Base-by-base conservation (phyloP, 75 land plant genomes). In the Pinus taeda region DNA sequence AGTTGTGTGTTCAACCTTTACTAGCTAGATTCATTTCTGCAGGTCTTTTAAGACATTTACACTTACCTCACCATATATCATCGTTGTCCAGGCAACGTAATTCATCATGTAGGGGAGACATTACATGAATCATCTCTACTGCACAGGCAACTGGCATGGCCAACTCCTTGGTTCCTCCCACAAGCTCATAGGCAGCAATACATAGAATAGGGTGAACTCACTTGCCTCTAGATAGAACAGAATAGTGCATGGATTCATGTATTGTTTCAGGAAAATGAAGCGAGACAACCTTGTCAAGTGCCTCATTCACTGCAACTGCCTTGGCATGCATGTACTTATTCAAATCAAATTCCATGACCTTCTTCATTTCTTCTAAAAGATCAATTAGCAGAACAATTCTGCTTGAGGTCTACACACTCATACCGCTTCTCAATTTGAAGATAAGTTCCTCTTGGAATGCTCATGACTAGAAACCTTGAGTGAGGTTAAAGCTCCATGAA, bases 221-320 rank as follows among this genome's bases (percentile, higher is more conserved):
- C 83, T 92, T 90, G n/a, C 92, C 94, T 24, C 93, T 90, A 30
- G 90, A 90, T 15, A 92, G 86, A 65, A 92, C 81, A 17, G 92
- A 92, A 76, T 92, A 92, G 30, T 92, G 74, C 94, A 92, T 92
- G 26, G 94, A 69, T 49, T 87, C 88, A 61, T 86, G 83, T 37
- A 92, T 83, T 49, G 36, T 80, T 71, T 59, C 73, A 24, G 92
- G 92, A 56, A 90, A 36, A 59, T 67, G 61, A 57, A 87, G 60
- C 2, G 90, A 85, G 37, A 90, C 83, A 3, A 85, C 88, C 55
- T 30, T 36, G 69, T 87, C 93, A 42, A 92, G 80, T 20, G 90
- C 90, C 36, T 65, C 59, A 78, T 88, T 82, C 58, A 92, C 86
- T 0, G 81, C 75, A 58, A 42, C 22, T 3, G 84, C 86, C 67